A percentile compares a stretch with the other conserved stretches of the same genome.
phyloP scores from a whole-genome alignment of 108 stramenopile genomes.

The Pseudonitzschia delicatissima region DNA sequence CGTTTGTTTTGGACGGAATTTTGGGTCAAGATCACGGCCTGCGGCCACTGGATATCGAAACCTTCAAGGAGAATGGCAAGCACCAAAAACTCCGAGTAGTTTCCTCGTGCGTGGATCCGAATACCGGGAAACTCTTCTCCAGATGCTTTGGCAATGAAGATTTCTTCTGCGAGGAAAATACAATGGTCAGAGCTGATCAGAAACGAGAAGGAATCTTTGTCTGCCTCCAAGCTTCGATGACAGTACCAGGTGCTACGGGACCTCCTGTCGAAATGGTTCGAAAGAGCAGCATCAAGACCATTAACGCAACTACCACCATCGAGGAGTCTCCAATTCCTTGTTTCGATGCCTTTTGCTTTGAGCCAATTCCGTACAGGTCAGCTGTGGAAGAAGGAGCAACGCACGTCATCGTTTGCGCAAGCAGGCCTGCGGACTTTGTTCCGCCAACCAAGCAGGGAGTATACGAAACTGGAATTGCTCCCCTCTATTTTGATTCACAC shows the following conservation, averaged over 20 bases:
- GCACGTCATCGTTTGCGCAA: slow-evolving; percentile 67
- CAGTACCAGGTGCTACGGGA: slow-evolving; percentile 83
- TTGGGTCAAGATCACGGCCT: slow-evolving; percentile 68
- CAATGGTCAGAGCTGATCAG: neutral
- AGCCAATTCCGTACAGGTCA: slow-evolving; percentile 74
- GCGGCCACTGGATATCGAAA: slow-evolving; percentile 70
- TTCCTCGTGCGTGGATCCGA: slow-evolving; percentile 50
- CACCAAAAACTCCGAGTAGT: slow-evolving; percentile 64
- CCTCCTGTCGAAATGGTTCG: slow-evolving; percentile 50
- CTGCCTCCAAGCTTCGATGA: slow-evolving; percentile 75
- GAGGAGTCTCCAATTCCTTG: neutral
- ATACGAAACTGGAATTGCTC: slow-evolving; percentile 70
- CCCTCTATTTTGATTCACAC: slow-evolving; percentile 69
- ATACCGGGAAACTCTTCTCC: slow-evolving; percentile 45
- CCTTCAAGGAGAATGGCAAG: slow-evolving; percentile 58
- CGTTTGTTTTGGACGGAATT: slow-evolving; percentile 71
- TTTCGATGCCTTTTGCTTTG: slow-evolving; percentile 86
- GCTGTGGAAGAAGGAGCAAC: slow-evolving; percentile 81
- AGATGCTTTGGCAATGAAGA: slow-evolving; percentile 62
- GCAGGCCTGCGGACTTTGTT: slow-evolving; percentile 53
- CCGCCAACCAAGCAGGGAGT: slow-evolving; percentile 63
- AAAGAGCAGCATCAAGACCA: neutral
- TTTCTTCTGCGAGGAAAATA: slow-evolving; percentile 46
- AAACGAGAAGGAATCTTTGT: slow-evolving; percentile 66
- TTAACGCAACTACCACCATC: slow-evolving; percentile 4